Evolutionary conservation across 2,329 filamentous ascomycete species (phyloP).

Genomic region (Fusarium chuoi): DNA sequence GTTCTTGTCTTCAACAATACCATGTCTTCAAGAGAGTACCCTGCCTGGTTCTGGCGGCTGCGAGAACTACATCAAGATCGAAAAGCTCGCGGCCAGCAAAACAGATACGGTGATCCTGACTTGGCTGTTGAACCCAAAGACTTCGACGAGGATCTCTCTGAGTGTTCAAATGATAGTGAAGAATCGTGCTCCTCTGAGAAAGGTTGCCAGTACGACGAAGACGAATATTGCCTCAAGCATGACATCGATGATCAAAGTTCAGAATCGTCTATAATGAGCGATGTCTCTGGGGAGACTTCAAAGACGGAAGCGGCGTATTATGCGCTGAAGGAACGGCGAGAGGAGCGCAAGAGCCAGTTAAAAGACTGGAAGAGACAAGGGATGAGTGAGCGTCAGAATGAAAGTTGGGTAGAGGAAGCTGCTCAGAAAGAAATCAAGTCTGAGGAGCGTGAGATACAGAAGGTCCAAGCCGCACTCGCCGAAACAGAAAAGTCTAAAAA

Average conservation of each 20-base stretch:
- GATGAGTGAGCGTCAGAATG: background rate
- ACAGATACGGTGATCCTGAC: background rate
- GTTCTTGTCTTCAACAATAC: background rate
- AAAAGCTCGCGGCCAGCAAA: background rate
- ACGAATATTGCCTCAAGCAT: background rate
- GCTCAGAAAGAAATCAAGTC: fast-evolving
- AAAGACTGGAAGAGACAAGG: background rate
- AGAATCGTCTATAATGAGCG: background rate
- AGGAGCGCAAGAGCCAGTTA: background rate
- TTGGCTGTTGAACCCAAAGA: background rate
- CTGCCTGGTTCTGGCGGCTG: background rate
- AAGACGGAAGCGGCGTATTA: background rate
- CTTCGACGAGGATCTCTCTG: background rate
- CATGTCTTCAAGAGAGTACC: background rate
- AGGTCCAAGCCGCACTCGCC: background rate
- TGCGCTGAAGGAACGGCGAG: background rate
- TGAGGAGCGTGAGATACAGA: background rate
- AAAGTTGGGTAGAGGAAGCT: background rate
- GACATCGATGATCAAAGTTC: background rate
- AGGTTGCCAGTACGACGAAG: background rate
- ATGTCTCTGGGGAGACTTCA: background rate
- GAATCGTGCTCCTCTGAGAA: background rate
- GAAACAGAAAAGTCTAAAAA: background rate
- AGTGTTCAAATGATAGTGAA: background rate
- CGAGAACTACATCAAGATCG: background rate